Evolutionary conservation across 176 grass and related monocot species (phyloP).

Genomic region (Thalia dealbata): DNA sequence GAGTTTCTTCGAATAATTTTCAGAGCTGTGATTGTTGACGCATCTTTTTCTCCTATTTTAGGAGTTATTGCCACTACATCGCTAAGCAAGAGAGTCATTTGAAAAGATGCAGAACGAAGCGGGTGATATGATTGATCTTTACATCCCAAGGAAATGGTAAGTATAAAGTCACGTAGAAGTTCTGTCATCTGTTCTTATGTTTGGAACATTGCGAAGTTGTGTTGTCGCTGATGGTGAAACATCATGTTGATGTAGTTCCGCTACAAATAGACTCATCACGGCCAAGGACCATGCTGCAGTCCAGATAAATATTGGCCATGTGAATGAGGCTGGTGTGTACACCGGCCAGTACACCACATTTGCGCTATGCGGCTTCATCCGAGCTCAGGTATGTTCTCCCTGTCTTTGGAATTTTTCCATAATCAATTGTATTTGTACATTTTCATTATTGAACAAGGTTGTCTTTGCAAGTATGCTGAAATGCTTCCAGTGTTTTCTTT

Average conservation of each 20-base stretch:
- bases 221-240: background rate
- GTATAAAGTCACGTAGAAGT: background rate
- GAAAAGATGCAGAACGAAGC: slow-evolving; percentile 11
- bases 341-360: slow-evolving; percentile 9
- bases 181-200: background rate
- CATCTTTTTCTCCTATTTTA: too few relatives aligned
- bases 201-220: too few relatives aligned
- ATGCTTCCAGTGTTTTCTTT: too few relatives aligned
- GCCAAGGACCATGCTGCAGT: slow-evolving; percentile 7
- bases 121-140: slow-evolving; percentile 3
- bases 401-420: background rate
- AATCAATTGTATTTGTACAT: too few relatives aligned
- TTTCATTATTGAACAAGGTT: too few relatives aligned
- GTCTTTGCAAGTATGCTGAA: too few relatives aligned
- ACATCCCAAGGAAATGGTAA: slow-evolving; percentile 15
- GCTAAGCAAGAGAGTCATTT: background rate
- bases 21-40: too few relatives aligned
- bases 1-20: too few relatives aligned
- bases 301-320: slow-evolving; percentile 7
- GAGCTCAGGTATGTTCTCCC: slow-evolving; percentile 3
- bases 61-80: too few relatives aligned
- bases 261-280: slow-evolving; percentile 14
- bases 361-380: slow-evolving; percentile 10
- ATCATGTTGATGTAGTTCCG: background rate
- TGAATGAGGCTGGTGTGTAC: slow-evolving; percentile 5